phyloP scores from a whole-genome alignment of 2,329 filamentous ascomycete genomes.

The Arthrobotrys sphaeroides region DNA sequence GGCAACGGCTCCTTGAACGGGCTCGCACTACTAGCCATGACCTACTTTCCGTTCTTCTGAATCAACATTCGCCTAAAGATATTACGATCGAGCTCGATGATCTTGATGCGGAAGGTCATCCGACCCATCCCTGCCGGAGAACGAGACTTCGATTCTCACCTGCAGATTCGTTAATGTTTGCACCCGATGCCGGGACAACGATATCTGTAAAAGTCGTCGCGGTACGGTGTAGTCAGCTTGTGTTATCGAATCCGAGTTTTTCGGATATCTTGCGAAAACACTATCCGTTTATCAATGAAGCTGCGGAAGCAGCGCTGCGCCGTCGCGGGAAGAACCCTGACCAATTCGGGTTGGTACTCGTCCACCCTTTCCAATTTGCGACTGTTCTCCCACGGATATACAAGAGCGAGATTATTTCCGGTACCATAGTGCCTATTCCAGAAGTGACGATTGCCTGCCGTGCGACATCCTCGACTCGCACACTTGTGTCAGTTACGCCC shows the following conservation, averaged over 20 bases:
- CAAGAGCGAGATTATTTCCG: neutral
- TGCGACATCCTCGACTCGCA: slow-evolving; percentile 27
- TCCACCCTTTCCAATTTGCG: slow-evolving; percentile 21
- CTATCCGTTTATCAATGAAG: slow-evolving; percentile 25
- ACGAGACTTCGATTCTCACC: slow-evolving; percentile 34
- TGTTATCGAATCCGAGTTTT: neutral
- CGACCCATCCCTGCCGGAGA: slow-evolving; percentile 27
- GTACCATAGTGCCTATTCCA: neutral
- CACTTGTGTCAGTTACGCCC: slow-evolving; percentile 5
- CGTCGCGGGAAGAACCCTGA: slow-evolving; percentile 2
- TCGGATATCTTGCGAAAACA: slow-evolving; percentile 11
- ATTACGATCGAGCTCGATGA: slow-evolving; percentile 24
- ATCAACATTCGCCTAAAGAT: slow-evolving; percentile 17
- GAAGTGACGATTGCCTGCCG: slow-evolving; percentile 16
- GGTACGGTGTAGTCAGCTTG: neutral
- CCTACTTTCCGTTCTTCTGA: slow-evolving; percentile 8
- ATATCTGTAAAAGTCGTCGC: slow-evolving; percentile 6
- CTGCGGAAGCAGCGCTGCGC: neutral
- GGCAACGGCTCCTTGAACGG: slow-evolving; percentile 3
- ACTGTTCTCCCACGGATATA: slow-evolving; percentile 25
- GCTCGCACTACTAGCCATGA: neutral
- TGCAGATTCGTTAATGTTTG: slow-evolving; percentile 5
- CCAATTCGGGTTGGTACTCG: slow-evolving; percentile 14
- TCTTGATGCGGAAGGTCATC: slow-evolving; percentile 39
- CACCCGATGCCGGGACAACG: slow-evolving; percentile 1